Percentiles rank a stretch among this genome's conserved stretches.
phyloP scores from a whole-genome alignment of 1,139 yeast species.

The Wickerhamomyces sp. region DNA sequence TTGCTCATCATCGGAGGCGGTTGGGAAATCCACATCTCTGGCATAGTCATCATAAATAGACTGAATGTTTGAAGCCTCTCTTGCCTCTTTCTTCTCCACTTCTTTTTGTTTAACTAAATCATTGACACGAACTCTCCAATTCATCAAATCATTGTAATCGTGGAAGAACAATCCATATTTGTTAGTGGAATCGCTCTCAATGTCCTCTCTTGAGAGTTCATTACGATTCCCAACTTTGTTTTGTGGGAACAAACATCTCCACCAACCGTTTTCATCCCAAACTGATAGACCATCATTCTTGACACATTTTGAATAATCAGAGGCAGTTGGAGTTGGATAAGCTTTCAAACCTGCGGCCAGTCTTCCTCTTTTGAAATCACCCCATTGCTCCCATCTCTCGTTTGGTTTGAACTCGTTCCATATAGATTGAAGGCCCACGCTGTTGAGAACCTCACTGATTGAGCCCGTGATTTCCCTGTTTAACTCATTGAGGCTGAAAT shows the following conservation, averaged over 20 bases:
- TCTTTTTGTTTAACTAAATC: constrained; percentile 33
- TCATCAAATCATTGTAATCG: constrained; percentile 58
- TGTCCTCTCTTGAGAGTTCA: constrained; percentile 49
- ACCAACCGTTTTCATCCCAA: constrained; percentile 77
- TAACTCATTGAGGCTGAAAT: not conserved
- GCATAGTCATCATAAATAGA: constrained; percentile 25
- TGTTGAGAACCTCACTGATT: not conserved
- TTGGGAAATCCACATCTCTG: constrained; percentile 7
- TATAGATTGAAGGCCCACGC: not conserved
- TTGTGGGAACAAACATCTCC: constrained; percentile 84
- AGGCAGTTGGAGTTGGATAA: constrained; percentile 56
- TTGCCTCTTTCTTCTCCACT: constrained; percentile 19
- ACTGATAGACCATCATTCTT: constrained; percentile 61
- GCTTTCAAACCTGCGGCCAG: constrained; percentile 42
- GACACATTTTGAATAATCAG: constrained; percentile 58
- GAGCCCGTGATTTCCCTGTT: constrained; percentile 1
- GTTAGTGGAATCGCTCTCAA: constrained; percentile 32
- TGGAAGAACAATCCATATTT: constrained; percentile 46
- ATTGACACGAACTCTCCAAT: constrained; percentile 60
- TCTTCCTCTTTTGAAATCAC: constrained; percentile 9
- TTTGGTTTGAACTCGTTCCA: constrained; percentile 3
- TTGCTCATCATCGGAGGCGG: constrained; percentile 25
- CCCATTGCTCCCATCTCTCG: constrained; percentile 12
- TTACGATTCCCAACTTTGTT: constrained; percentile 21
- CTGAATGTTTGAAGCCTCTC: constrained; percentile 18